These are phyloP conservation scores for Biscogniauxia marginata DNA, from an alignment of 2,329 filamentous ascomycete species.

Conservation along the genomic window DNA sequence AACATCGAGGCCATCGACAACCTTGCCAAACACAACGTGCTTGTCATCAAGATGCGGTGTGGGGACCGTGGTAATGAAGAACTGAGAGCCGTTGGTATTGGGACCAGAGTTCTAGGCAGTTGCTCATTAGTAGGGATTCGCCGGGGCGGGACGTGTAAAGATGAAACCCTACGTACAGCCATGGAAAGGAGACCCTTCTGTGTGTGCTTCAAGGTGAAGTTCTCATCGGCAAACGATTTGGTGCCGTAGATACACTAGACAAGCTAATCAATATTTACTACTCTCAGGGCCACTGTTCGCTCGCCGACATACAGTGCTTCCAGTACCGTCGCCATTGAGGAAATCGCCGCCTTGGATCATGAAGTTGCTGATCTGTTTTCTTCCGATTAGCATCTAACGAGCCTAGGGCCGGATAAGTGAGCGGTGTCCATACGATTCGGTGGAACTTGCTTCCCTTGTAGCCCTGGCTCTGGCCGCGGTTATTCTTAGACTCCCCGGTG, in stretches of 20 bases:
- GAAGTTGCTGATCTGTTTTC: constrained; percentile 78
- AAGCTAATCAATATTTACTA: constrained; percentile 2
- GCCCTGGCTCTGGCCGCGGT: constrained; percentile 75
- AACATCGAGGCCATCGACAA: constrained; percentile 85
- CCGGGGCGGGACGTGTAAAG: neutral
- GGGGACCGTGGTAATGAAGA: constrained; percentile 90
- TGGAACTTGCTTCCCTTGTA: constrained; percentile 97
- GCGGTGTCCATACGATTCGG: constrained; percentile 66
- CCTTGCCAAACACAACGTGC: constrained; percentile 93
- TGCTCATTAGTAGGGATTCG: constrained; percentile 5
- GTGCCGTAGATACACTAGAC: constrained; percentile 75
- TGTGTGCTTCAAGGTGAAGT: constrained; percentile 79
- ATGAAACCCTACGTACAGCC: constrained; percentile 64
- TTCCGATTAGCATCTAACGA: constrained; percentile 3
- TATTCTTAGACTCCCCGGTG: constrained; percentile 85
- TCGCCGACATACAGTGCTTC: constrained; percentile 53
- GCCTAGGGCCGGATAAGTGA: neutral
- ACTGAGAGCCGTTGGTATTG: constrained; percentile 92
- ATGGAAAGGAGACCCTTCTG: constrained; percentile 81
- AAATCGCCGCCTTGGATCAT: constrained; percentile 99
- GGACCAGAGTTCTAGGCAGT: constrained; percentile 78
- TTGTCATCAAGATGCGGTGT: constrained; percentile 89
- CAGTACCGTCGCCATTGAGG: constrained; percentile 87
- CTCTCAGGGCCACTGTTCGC: neutral
- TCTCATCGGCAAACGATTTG: constrained; percentile 85